Base-by-base conservation (phyloP, 2,329 filamentous ascomycete genomes). In the Aspergillus fumigatiaffinis region DNA sequence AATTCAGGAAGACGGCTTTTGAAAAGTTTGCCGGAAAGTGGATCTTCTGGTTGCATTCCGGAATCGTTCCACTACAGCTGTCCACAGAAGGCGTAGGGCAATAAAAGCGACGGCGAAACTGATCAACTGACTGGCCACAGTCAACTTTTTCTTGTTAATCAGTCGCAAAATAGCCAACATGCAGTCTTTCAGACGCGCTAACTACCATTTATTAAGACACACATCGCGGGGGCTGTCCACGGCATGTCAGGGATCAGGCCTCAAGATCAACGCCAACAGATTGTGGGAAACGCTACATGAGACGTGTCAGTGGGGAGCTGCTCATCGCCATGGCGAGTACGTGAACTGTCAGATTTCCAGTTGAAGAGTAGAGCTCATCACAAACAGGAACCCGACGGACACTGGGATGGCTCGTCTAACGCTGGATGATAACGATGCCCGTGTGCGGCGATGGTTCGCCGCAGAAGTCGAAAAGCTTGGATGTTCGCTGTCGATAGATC, bases 371-470 rank as follows among this genome's bases (percentile, higher is more conserved):
- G 61, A 42, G 63, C 41, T 44, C 9, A 1, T 17, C 3, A 32
- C 10, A 7, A n/a, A 10, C 29, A 66, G 64, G 7, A 50, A 60
- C 1, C 57, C 62, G 41, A 65, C 55, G 2, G 68, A 73, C 1
- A 73, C 69, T 1, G 89, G 89, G 55, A 91, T 92, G 88, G 82
- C 83, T 5, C 84, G 89, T 1, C 80, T 91, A 1, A 78, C 87
- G 1, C 79, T 91, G n/a, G 84, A 83, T 2, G 85, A 90, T 62
- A 76, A 82, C 0, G 89, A 91, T 69, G 87, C 85, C 62, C 70
- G 80, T 63, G 88, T 80, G 7, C 82, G 89, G 51, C 82, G 86
- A 68, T 92, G 88, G 89, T 90, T 92, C 59, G 80, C 84, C 1
- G 68, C 82, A 2, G 84, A 84, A 0, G 83, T 83, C 0, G 68